Conservation (phyloP, 495 filamentous ascomycete genomes). For the Astrothelium subdiscretum region DNA sequence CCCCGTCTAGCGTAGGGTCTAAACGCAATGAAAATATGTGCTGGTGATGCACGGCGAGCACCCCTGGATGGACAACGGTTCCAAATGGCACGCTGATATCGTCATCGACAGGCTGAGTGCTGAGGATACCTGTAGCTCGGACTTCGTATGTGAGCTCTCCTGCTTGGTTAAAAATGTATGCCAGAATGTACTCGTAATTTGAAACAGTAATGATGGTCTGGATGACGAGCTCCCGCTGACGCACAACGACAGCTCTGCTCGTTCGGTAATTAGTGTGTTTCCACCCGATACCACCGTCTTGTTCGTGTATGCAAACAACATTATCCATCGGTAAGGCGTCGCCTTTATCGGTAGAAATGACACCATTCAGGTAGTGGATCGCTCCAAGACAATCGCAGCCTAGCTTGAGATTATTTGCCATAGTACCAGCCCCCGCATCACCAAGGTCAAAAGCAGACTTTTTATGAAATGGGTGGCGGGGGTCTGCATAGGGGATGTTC, state of each 20-base stretch:
- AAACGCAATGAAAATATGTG: slow-evolving; percentile 85
- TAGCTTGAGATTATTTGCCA: slow-evolving; percentile 59
- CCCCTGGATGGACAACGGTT: slow-evolving; percentile 77
- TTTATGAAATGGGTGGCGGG: slow-evolving; percentile 58
- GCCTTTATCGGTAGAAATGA: slow-evolving; percentile 45
- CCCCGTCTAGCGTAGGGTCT: slow-evolving; percentile 71
- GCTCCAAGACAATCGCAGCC: slow-evolving; percentile 47
- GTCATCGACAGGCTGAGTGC: slow-evolving; percentile 68
- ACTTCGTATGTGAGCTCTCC: slow-evolving; percentile 72
- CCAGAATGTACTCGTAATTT: slow-evolving; percentile 62
- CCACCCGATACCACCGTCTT: slow-evolving; percentile 62
- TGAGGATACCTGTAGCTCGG: slow-evolving; percentile 71
- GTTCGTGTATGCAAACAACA: slow-evolving; percentile 69
- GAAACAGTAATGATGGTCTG: slow-evolving; percentile 50
- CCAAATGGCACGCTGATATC: slow-evolving; percentile 61
- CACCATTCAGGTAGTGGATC: slow-evolving; percentile 60
- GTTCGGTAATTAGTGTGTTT: slow-evolving; percentile 80
- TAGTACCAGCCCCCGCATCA: slow-evolving; percentile 60
- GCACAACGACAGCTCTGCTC: slow-evolving; percentile 50
- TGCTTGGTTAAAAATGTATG: slow-evolving; percentile 77
- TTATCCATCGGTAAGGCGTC: slow-evolving; percentile 52
- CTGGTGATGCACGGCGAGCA: slow-evolving; percentile 67
- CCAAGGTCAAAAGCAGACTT: slow-evolving; percentile 74
- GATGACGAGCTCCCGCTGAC: slow-evolving; percentile 60
- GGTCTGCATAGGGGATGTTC: slow-evolving; percentile 68